Base-by-base conservation (phyloP, 257 asterid genomes). In the Solanum bulbocastanum region DNA sequence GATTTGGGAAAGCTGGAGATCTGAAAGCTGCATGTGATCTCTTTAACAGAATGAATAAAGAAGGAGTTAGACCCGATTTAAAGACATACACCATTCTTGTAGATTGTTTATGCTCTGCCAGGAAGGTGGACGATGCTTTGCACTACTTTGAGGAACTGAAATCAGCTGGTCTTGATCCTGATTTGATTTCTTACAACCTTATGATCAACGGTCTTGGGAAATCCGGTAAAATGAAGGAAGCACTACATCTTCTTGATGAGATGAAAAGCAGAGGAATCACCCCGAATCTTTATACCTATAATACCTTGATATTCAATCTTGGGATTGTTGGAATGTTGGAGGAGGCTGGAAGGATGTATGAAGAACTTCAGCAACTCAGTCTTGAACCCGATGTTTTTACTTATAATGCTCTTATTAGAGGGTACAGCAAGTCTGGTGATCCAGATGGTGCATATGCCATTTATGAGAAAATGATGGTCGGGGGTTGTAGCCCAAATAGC, bases 11-110 rank as follows among this genome's bases (percentile, higher is more conserved):
- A 90, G 89, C 93, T 0, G 98, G 99, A 74, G 98, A 95, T 66
- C 87, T 94, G 46, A 96, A 95, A 86, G 90, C 93, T 87, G 94
- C 98, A 40, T 76, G 89, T 84, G 92, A 91, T 56, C 87, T 95
- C 89, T 96, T 96, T 85, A 74, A 94, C 68, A 92, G 98, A 91
- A 96, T 96, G 99, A 92, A 94, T 42, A 90, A 89, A 62, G 99
- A 94, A 92, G 98, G 98, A 36, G 90, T 95, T 62, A 90, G 98
- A 76, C 99, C 99, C 15, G 98, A 96, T 93, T 88, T 96, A 91
- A 94, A 93, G 90, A 93, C 99, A 8, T 96, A 96, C 81, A 94
- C 96, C 91, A 92, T 96, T 92, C 93, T 96, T 79, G 95, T 94
- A 11, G 95, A 95, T 91, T 94, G 98, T 91, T 92, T 93, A 87